These are phyloP conservation scores for Coffea eugenioides DNA, from an alignment of 257 asterid genomes.

Conservation along the genomic window DNA sequence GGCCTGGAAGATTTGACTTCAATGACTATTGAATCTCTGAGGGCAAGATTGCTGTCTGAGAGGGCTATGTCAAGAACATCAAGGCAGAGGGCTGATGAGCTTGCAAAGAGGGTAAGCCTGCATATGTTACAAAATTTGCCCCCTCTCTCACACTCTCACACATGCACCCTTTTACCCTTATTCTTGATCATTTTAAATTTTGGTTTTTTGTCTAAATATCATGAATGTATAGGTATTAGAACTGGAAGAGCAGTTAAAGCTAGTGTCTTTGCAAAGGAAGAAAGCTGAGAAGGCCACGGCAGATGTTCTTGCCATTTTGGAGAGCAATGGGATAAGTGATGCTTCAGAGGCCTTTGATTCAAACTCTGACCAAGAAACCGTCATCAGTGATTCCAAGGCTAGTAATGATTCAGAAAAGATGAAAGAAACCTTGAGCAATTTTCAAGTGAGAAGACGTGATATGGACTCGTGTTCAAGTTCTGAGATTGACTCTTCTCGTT, in stretches of 20 bases:
- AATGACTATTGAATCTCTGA: constrained; percentile 84
- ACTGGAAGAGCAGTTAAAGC: constrained; percentile 81
- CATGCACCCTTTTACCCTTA: background rate
- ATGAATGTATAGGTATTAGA: constrained; percentile 52
- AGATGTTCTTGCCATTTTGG: constrained; percentile 76
- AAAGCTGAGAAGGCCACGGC: constrained; percentile 93
- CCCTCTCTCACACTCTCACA: constrained; percentile 10
- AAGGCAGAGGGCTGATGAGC: constrained; percentile 84
- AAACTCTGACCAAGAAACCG: constrained; percentile 59
- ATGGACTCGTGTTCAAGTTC: constrained; percentile 64
- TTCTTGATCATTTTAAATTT: background rate
- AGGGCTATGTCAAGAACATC: constrained; percentile 82
- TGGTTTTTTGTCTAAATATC: constrained; percentile 17
- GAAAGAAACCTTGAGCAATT: constrained; percentile 38
- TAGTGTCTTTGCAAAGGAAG: constrained; percentile 67
- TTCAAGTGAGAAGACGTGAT: constrained; percentile 40
- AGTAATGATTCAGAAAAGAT: constrained; percentile 29
- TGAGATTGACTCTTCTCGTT: constrained; percentile 68
- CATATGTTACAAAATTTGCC: background rate
- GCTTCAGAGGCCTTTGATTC: constrained; percentile 68
- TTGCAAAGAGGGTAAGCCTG: constrained; percentile 71
- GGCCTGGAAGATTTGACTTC: constrained; percentile 61
- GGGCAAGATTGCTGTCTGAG: constrained; percentile 82
- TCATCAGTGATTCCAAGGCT: constrained; percentile 34
- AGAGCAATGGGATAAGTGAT: constrained; percentile 63